These are phyloP conservation scores for Agastache rugosa DNA, from an alignment of 257 asterid species.

Conservation along the genomic window DNA sequence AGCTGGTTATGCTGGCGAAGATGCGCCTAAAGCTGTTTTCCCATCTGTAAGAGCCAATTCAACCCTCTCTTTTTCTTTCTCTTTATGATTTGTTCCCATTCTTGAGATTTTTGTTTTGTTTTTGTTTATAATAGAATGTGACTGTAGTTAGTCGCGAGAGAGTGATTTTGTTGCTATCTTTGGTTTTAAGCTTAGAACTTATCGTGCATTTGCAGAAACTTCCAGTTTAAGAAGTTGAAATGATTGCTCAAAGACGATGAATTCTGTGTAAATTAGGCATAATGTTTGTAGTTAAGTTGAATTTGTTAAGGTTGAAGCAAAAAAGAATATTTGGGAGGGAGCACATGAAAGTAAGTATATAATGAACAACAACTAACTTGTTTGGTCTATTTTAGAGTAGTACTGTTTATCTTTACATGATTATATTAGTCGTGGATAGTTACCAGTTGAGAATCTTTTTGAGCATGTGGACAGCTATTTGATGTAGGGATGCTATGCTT, in stretches of 20 bases:
- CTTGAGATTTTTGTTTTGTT: background rate
- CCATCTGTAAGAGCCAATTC: constrained; percentile 77
- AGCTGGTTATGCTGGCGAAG: constrained; percentile 99
- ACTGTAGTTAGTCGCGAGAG: constrained; percentile 28
- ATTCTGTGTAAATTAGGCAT: constrained; percentile 26
- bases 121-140: background rate
- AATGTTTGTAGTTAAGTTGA: background rate
- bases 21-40: constrained; percentile 98
- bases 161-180: constrained; percentile 22
- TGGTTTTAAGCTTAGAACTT: constrained; percentile 10
- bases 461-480: background rate
- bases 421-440: background rate
- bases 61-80: background rate
- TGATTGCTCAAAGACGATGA: constrained; percentile 12
- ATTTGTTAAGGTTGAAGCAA: constrained; percentile 30
- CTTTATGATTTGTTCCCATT: background rate
- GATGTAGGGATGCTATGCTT: constrained; percentile 14
- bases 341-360: background rate
- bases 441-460: constrained; percentile 5
- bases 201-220: constrained; percentile 23
- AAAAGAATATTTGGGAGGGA: constrained; percentile 7
- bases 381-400: background rate
- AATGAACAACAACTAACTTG: background rate
- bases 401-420: background rate
- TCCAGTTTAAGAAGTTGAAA: background rate